Evolutionary conservation across 2,329 filamentous ascomycete genomes (phyloP), one percentile per base, ranked within the genome.

Genomic region (Sporothrix phasma): DNA sequence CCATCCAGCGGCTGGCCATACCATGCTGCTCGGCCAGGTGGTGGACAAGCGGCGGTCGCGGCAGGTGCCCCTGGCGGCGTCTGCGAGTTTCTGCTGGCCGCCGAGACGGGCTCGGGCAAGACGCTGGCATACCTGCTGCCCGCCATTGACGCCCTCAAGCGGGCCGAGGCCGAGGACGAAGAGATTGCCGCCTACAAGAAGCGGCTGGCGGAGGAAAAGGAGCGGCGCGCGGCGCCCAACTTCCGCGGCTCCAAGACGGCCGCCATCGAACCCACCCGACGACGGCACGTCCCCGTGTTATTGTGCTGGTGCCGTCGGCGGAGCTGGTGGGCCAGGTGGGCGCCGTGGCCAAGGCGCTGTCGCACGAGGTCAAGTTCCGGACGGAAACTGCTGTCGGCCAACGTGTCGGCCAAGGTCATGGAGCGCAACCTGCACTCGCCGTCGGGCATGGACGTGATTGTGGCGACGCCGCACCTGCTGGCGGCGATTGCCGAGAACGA

Each of bases 21-120:
- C 93, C 94, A 85, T 85, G 0, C 78, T 99, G 8, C 78, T 96
- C 54, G 84, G 86, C 15, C 79, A 85, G 70, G 73, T 79, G 24
- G 72, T 75, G 22, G 75, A 66, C 56, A 39, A 51, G 10, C 53
- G 66, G 3, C 26, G 7, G 43, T 51, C 59, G 29, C 61, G 60
- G n/a, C 64, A 63, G 49, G 5, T 6, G 3, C 34, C 3, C 37
- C 62, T 5, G 59, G 46, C 24, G 45, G 51, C 41, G 59, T 59
- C 17, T 75, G 76, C 66, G 82, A 79, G 76, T 97, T 90, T 72
- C 81, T 99, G 13, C 80, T 99, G 59, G 94, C 94, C 3, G 94
- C 94, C 11, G 94, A 99, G 79, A 99, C 94, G 0, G 94, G 94
- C 13, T 97, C 94, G 0, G 94, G 94, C 66, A 99, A 99, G 79